Base-by-base conservation (phyloP, 176 grass and related monocot genomes). In the Eragrostis curvula region DNA sequence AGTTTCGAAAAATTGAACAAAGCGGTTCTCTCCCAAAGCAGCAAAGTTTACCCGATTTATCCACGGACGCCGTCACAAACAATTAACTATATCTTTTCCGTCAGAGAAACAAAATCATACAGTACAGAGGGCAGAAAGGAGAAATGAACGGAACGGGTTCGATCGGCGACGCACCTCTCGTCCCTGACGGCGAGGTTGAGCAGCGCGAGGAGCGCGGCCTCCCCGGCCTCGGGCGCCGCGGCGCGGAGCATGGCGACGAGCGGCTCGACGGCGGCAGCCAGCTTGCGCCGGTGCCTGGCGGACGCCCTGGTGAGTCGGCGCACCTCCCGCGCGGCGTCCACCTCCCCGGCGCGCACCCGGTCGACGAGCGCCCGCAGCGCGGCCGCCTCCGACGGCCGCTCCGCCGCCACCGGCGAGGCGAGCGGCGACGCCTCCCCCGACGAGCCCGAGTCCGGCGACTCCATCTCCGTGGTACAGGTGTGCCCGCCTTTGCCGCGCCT, bases 101-200 rank as follows among this genome's bases (percentile, higher is more conserved):
- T 11, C 6, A 8, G 1, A 52, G 28, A 6, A 49, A 20, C 1
- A 27, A 44, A 55, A 24, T 16, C 2, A 74, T 3, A 12, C 46
- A 48, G 46, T 36, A 36, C 41, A 27, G 21, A 40, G 40, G 52
- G 24, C 7, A 66, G 14, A 51, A 6, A 16, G 1, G 36, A 6
- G 2, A 13, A 58, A 20, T 15, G 40, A 2, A 7, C 3, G 43
- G 25, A 52, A 48, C 4, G 9, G 61, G 51, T 29, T 25, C 8
- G 51, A n/a, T 25, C 8, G 14, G 32, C 0, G 3, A 32, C 52
- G 14, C 46, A 97, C 94, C 91, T 91, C 68, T 97, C 86, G 76
- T 97, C 91, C 58, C 65, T 71, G 76, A 97, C 91, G 57, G 94
- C 94, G 77, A 97, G 94, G 88, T 97, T 97, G 77, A 97, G 89